Conservation (phyloP, 345 rosid species). For the Eutrema yunnanense region DNA sequence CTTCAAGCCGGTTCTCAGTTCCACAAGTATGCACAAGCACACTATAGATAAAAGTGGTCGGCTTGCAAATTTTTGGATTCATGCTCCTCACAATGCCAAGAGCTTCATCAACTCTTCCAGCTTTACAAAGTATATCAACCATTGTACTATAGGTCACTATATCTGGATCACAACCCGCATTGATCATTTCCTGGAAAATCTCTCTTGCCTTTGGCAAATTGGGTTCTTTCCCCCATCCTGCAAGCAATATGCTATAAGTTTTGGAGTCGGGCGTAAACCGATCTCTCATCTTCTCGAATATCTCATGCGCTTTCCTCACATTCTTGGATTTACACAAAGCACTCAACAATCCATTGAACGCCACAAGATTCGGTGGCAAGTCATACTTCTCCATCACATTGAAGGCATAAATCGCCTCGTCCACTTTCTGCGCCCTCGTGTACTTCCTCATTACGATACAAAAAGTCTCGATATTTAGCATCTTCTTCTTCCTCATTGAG, state of each 20-base stretch:
- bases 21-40: conserved; percentile 82
- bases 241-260: conserved; percentile 80
- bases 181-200: conserved; percentile 64
- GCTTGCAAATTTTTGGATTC: conserved; percentile 47
- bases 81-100: conserved; percentile 58
- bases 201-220: conserved; percentile 84
- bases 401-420: conserved; percentile 75
- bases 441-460: conserved; percentile 91
- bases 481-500: conserved; percentile 59
- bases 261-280: conserved; percentile 52
- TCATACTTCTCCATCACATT: conserved; percentile 82
- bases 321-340: conserved; percentile 87
- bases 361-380: conserved; percentile 53
- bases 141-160: conserved; percentile 79
- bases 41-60: conserved; percentile 75
- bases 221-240: conserved; percentile 89
- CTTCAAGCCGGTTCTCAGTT: conserved; percentile 62
- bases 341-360: conserved; percentile 76
- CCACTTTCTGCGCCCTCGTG: conserved; percentile 69
- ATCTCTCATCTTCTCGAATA: conserved; percentile 60
- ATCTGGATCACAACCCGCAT: conserved; percentile 66
- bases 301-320: conserved; percentile 86
- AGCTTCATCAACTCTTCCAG: conserved; percentile 89
- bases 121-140: conserved; percentile 85
- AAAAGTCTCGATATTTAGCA: conserved; percentile 72